Base-by-base conservation (phyloP, 176 grass and related monocot species). In the Paspalum vaginatum region DNA sequence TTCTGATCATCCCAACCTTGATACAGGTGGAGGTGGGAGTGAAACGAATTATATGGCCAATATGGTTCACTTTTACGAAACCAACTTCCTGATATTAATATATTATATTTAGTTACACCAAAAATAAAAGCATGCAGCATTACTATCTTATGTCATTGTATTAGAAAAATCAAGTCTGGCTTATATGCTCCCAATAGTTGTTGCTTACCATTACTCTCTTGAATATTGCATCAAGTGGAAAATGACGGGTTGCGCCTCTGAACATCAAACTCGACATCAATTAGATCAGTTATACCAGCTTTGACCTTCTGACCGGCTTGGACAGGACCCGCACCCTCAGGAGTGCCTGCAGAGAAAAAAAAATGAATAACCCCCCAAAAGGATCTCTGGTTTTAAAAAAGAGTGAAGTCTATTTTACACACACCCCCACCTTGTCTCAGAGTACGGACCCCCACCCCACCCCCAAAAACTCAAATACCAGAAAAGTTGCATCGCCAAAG, bases 231-330 rank as follows among this genome's bases (percentile, higher is more conserved):
- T 90, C 83, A 90, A 48, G 53, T 52, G 63, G 83, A 86, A 78
- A 86, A 87, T 73, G 45, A 42, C 11, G 57, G 71, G 21, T 22
- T 85, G 83, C 96, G 92, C 83, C 67, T 93, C 73, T 95, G 83
- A 75, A 98, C 96, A 88, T 95, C 92, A 59, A 93, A 98, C 51
- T 98, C 90, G 27, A 91, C 86, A 75, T 98, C 96, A 50, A 98
- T 84, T 39, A 93, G 76, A n/a, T 91, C 90, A 51, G 96, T 95
- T 76, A 98, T 93, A 82, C 96, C 96, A 66, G 96, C 96, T 55
- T 87, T 91, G 50, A 98, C 88, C 88, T 98, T 98, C 71, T 98
- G 90, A 25, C 96, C 96, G 17, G 79, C 51, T 64, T 64, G 83
- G 58, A 95, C 96, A 54, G 96, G 96, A 61, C 95, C 95, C 16